A percentile compares a stretch with the other conserved stretches of the same genome.
phyloP scores from a whole-genome alignment of 441 rosid genomes.

The Aquilaria agallochum region DNA sequence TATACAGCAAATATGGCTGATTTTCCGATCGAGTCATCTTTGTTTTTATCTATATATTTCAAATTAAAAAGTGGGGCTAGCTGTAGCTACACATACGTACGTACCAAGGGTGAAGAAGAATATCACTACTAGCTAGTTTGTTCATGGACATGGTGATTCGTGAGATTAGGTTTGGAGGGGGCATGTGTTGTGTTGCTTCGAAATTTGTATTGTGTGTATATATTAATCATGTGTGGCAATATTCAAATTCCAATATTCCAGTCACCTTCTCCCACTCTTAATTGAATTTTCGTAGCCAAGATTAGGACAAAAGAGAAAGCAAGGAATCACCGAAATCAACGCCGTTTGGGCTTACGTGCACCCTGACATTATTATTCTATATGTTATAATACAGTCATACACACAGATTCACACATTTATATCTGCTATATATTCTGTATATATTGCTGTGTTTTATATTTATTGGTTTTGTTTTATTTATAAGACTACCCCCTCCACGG shows the following conservation, averaged over 20 bases:
- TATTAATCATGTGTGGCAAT: slow-evolving; percentile 33
- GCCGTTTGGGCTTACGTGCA: slow-evolving; percentile 75
- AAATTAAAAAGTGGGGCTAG: too few relatives aligned
- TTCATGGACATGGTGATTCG: slow-evolving; percentile 52
- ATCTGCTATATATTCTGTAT: too few relatives aligned
- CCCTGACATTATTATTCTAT: slow-evolving; percentile 33
- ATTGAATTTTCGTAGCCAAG: slow-evolving; percentile 11
- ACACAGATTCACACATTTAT: too few relatives aligned
- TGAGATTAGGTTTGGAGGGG: slow-evolving; percentile 26
- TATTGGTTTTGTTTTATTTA: too few relatives aligned
- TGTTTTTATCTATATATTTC: too few relatives aligned
- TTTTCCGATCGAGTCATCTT: too few relatives aligned
- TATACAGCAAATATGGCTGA: too few relatives aligned
- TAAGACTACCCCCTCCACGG: too few relatives aligned
- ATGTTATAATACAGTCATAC: background rate
- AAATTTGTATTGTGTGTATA: slow-evolving; percentile 15
- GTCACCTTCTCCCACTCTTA: slow-evolving; percentile 34
- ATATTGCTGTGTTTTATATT: too few relatives aligned
- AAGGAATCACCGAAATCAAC: slow-evolving; percentile 72
- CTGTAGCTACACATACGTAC: too few relatives aligned
- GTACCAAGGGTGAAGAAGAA: slow-evolving; percentile 34
- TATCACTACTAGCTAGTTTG: slow-evolving; percentile 13
- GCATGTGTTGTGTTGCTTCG: slow-evolving; percentile 60
- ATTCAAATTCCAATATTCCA: slow-evolving; percentile 27
- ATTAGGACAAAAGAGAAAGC: slow-evolving; percentile 42